Evolutionary conservation across 768 basidiomycete genomes (phyloP), one percentile per base, ranked within the genome.

Genomic region (Trametes maxima): DNA sequence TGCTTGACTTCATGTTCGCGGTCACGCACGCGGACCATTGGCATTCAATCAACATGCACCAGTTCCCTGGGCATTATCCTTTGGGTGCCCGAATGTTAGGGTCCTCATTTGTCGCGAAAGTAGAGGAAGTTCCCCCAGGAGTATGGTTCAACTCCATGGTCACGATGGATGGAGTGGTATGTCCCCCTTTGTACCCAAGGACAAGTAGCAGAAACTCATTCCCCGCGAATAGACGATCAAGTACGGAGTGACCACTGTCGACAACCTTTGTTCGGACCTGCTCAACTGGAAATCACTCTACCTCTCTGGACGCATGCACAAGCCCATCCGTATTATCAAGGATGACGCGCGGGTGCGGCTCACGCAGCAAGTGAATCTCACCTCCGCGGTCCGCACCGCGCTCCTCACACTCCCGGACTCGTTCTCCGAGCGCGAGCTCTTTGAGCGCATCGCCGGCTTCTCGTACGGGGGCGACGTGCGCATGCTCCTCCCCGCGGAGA

Each of bases 91-190:
- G 95, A n/a, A 66, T 85, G 43, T 74, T 97, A 10, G 97, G 97
- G 2, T 88, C 88, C 10, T 82, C 82, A 33, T 92, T 93, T 72
- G 87, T 98, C n/a, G 82, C 89, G 17, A 82, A 78, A 54, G 75
- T 95, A 51, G 88, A 97, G 76, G 87, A 83, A 21, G 56, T 90
- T 2, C 80, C 79, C 3, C 95, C 97, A 0, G 94, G 94, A 5
- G 84, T 98, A 21, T 99, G 97, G 97, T 99, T 96, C 74, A 97
- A 97, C 67, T 86, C 96, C 0, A 92, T 88, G 74, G 87, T 95
- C 33, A 85, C 87, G 6, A 85, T 95, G 75, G 82, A 85, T 54
- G 94, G 89, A 52, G 88, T 90, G 68, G 94, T 97, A 74, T 74
- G 93, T 83, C 25, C 57, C 37, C 17, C 47, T 36, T 64, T 21